Base-by-base conservation (phyloP, 2,329 filamentous ascomycete genomes). In the Hymenotorrendiella dingleyae region DNA sequence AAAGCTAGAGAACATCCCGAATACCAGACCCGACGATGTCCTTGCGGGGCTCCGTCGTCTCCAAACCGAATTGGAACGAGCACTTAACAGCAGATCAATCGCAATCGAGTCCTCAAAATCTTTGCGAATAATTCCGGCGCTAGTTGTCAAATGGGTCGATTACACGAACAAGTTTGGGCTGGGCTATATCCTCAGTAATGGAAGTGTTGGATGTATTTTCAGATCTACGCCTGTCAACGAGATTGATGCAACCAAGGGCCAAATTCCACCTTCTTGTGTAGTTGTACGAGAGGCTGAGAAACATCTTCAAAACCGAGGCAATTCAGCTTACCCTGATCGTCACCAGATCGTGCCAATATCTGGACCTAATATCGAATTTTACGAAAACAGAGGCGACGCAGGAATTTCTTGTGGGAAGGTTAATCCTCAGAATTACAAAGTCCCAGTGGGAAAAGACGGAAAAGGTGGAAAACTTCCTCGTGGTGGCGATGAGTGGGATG, bases 101-200 rank as follows among this genome's bases (percentile, higher is more conserved):
- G 78, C 78, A 16, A 69, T 80, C 41, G 67, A 80, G 36, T n/a
- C n/a, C n/a, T 73, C 71, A 0, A 67, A 74, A 8, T 74, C 77
- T 64, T 67, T 73, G 45, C 64, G 71, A 48, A 62, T 72, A 42
- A 63, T 82, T 59, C 73, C 83, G 58, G 66, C 80, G 58, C 76
- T 83, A 33, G 79, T 83, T 10, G 76, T 83, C 9, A 88, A 90
- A 59, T 93, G 86, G 86, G 86, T 93, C 6, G 86, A 93, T 61
- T 93, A 93, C 62, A 88, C 85, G 46, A 87, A 89, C 64, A 89
- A 89, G 61, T 88, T 89, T 61, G 86, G 86, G 10, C 73, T 93
- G 12, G 86, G 86, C 26, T 93, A 91, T 57, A 87, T 91, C 45
- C 69, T 93, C 41, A 86, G 86, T 48, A 84, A 91, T 52, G 86